Evolutionary conservation across 2,329 filamentous ascomycete genomes (phyloP).

Genomic region (Teratosphaeria gauchensis): DNA sequence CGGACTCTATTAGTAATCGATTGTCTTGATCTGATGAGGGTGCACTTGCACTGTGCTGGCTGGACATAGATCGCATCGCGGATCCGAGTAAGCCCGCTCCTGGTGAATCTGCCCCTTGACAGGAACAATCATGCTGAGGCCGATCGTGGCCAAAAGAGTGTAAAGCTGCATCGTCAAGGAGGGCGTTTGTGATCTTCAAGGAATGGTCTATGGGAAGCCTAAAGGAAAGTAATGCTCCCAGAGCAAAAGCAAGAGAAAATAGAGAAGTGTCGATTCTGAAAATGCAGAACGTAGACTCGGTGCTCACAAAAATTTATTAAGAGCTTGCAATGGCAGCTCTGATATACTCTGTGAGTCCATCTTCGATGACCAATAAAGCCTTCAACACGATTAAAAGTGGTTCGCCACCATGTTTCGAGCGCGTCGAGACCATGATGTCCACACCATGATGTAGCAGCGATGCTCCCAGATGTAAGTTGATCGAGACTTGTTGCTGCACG

Average conservation of each 20-base stretch:
- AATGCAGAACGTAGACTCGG: not conserved
- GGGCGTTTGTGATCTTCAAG: not conserved
- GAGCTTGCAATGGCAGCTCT: not conserved
- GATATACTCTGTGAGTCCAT: not conserved
- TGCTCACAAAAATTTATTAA: not conserved
- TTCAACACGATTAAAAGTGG: not conserved
- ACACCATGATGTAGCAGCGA: too few relatives aligned
- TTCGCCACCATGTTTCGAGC: not conserved
- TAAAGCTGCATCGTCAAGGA: not conserved
- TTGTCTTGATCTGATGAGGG: not conserved
- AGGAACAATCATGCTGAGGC: not conserved
- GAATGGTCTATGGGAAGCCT: not conserved
- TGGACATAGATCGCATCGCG: not conserved
- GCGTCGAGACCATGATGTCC: not conserved
- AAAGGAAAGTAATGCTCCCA: not conserved
- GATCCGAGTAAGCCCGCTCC: not conserved
- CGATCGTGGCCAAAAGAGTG: not conserved
- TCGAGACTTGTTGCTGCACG: too few relatives aligned
- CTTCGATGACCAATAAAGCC: not conserved
- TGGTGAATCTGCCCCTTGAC: not conserved
- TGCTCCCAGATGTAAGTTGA: too few relatives aligned
- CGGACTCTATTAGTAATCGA: not conserved
- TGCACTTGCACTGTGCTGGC: not conserved
- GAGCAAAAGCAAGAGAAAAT: not conserved
- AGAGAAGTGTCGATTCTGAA: not conserved